A percentile compares a stretch with the other conserved stretches of the same genome.
Conservation (phyloP, 208 protist genomes). For the Crithidia bombi region DNA sequence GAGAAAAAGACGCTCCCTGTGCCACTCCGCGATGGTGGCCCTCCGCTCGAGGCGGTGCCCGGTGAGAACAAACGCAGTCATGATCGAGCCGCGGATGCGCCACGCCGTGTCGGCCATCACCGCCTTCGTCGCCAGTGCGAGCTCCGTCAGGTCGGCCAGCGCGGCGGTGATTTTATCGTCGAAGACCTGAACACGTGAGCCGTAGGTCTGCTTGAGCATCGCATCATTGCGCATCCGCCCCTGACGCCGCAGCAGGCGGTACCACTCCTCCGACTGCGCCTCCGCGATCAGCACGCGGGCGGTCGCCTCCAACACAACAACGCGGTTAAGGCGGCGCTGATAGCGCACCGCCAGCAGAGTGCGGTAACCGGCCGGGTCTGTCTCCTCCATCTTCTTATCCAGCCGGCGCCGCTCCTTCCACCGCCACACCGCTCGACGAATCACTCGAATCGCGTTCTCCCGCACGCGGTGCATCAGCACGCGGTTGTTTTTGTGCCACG, state of each 20-base stretch:
- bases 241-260: constrained; percentile 44
- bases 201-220: constrained; percentile 58
- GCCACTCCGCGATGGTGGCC: constrained; percentile 44
- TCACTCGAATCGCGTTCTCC: constrained; percentile 43
- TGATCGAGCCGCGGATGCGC: constrained; percentile 15
- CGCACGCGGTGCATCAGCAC: constrained; percentile 40
- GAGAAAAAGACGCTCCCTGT: constrained; percentile 26
- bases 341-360: constrained; percentile 39
- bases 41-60: constrained; percentile 47
- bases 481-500: constrained; percentile 55
- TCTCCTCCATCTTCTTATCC: constrained; percentile 30
- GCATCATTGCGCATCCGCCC: constrained; percentile 50
- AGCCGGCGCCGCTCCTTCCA: constrained; percentile 50
- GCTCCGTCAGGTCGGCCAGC: constrained; percentile 23
- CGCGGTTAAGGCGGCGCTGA: constrained; percentile 40
- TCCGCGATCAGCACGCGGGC: constrained; percentile 54
- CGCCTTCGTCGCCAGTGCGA: constrained; percentile 38
- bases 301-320: constrained; percentile 52
- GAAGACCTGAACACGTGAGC: constrained; percentile 47
- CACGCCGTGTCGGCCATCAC: constrained; percentile 26
- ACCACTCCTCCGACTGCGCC: constrained; percentile 48
- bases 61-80: constrained; percentile 31
- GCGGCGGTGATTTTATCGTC: constrained; percentile 45
- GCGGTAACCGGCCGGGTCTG: constrained; percentile 41
- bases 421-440: constrained; percentile 54